Evolutionary conservation across 495 filamentous ascomycete species (phyloP).

Genomic region (Xylaria longipes): DNA sequence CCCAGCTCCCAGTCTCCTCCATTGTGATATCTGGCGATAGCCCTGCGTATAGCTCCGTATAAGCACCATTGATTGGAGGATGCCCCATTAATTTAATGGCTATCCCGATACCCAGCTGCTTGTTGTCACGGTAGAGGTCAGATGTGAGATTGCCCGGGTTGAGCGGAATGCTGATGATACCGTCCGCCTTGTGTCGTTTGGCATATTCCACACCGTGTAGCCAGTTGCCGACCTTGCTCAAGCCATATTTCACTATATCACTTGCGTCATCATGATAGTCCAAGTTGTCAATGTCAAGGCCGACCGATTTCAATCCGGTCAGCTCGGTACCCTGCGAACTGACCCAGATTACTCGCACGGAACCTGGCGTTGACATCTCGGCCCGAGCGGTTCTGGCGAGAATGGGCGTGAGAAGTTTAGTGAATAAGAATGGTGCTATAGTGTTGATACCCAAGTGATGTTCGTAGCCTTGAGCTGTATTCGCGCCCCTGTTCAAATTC

Average conservation of each 20-base stretch:
- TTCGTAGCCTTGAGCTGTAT: constrained; percentile 45
- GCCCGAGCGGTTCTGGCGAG: constrained; percentile 42
- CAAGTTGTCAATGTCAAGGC: constrained; percentile 40
- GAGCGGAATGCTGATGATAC: constrained; percentile 37
- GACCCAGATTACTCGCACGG: constrained; percentile 48
- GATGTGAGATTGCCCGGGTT: constrained; percentile 52
- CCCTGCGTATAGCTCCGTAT: constrained; percentile 1
- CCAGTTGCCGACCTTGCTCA: constrained; percentile 35
- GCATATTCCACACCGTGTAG: constrained; percentile 31
- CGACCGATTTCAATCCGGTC: constrained; percentile 34
- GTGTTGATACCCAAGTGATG: constrained; percentile 44
- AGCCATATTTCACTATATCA: not conserved
- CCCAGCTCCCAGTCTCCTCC: not conserved
- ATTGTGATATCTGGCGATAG: not conserved
- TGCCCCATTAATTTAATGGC: not conserved
- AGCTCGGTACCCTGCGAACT: constrained; percentile 30
- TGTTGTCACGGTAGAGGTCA: constrained; percentile 30
- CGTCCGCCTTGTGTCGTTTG: constrained; percentile 20
- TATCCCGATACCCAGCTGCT: not conserved
- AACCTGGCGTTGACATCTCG: constrained; percentile 30
- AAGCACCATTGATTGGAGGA: not conserved
- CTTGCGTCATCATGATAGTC: constrained; percentile 20
- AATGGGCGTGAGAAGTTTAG: constrained; percentile 50
- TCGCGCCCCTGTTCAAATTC: constrained; percentile 26
- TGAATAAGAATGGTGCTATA: constrained; percentile 46